Conservation (phyloP, 169 alveolate genomes). For the Cryptosporidium parvum region DNA sequence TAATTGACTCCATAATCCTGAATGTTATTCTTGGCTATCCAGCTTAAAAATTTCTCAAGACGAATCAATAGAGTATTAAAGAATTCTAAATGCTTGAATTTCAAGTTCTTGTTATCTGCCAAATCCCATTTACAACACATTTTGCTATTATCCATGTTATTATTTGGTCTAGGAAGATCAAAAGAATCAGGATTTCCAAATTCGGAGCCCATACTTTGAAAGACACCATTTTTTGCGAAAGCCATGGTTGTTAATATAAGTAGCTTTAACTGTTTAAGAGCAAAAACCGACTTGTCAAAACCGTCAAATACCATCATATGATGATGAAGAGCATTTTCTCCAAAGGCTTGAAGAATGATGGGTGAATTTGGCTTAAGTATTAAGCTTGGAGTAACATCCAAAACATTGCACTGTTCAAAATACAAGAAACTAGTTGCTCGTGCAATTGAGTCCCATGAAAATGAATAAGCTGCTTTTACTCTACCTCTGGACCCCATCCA, state of each 20-base stretch:
- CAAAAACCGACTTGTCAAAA: slow-evolving; percentile 79
- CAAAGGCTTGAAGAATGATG: slow-evolving; percentile 43
- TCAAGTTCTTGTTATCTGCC: slow-evolving; percentile 82
- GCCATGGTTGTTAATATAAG: slow-evolving; percentile 76
- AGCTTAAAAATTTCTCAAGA: slow-evolving; percentile 32
- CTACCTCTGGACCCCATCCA: slow-evolving; percentile 84
- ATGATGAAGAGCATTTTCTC: slow-evolving; percentile 78
- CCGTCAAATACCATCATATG: slow-evolving; percentile 82
- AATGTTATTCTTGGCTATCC: slow-evolving; percentile 8
- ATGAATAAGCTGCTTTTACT: slow-evolving; percentile 81
- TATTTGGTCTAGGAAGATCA: slow-evolving; percentile 86
- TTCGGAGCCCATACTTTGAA: slow-evolving; percentile 86
- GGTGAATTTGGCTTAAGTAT: slow-evolving; percentile 30
- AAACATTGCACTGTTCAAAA: slow-evolving; percentile 78
- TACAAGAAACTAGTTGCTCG: slow-evolving; percentile 77
- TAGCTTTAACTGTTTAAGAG: slow-evolving; percentile 77
- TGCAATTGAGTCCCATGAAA: slow-evolving; percentile 82
- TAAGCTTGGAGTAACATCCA: slow-evolving; percentile 77
- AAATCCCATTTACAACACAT: slow-evolving; percentile 86
- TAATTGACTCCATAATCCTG: background rate
- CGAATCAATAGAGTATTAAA: slow-evolving; percentile 41
- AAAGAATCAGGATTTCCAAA: slow-evolving; percentile 88
- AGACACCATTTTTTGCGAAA: slow-evolving; percentile 82
- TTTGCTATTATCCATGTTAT: slow-evolving; percentile 81
- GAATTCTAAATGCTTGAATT: slow-evolving; percentile 78